These are phyloP conservation scores for Neurospora sp. DNA, from an alignment of 2,329 filamentous ascomycete species.

Conservation along the genomic window DNA sequence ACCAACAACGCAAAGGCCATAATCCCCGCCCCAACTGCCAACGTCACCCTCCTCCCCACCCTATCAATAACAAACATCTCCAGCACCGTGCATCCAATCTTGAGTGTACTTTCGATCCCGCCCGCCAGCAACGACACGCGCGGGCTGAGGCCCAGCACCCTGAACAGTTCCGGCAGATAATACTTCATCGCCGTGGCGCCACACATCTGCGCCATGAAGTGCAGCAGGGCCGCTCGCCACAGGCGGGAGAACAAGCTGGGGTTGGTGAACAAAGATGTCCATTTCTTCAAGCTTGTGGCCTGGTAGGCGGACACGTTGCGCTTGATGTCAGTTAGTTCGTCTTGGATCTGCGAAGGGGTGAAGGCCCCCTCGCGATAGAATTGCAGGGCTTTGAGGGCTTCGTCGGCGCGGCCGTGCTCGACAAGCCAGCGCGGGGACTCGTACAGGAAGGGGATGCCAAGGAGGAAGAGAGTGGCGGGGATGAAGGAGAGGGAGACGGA, in stretches of 20 bases:
- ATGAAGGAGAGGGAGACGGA: conserved; percentile 41
- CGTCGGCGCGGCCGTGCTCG: conserved; percentile 34
- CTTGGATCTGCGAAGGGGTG: conserved; percentile 25
- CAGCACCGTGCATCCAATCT: conserved; percentile 44
- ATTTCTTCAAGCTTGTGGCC: conserved; percentile 21
- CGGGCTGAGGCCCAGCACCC: conserved; percentile 37
- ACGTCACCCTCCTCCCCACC: conserved; percentile 37
- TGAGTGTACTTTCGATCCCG: conserved; percentile 46
- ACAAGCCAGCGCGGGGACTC: conserved; percentile 51
- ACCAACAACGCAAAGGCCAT: conserved; percentile 46
- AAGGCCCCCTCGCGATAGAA: conserved; percentile 39
- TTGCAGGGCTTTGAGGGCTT: conserved; percentile 32
- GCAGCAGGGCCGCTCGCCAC: conserved; percentile 45
- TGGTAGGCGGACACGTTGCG: conserved; percentile 31
- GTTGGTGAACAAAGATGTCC: conserved; percentile 39
- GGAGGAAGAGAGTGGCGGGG: conserved; percentile 38
- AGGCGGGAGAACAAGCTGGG: conserved; percentile 38
- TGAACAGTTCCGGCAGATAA: conserved; percentile 44
- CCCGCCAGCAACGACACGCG: conserved; percentile 40
- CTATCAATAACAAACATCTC: conserved; percentile 48
- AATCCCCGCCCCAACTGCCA: conserved; percentile 37
- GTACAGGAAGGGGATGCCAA: conserved; percentile 40
- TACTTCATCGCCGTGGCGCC: conserved; percentile 52
- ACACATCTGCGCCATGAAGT: conserved; percentile 52
- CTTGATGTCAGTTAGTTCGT: conserved; percentile 36